Base-by-base conservation (phyloP, 169 alveolate genomes). In the Babesia ovis region DNA sequence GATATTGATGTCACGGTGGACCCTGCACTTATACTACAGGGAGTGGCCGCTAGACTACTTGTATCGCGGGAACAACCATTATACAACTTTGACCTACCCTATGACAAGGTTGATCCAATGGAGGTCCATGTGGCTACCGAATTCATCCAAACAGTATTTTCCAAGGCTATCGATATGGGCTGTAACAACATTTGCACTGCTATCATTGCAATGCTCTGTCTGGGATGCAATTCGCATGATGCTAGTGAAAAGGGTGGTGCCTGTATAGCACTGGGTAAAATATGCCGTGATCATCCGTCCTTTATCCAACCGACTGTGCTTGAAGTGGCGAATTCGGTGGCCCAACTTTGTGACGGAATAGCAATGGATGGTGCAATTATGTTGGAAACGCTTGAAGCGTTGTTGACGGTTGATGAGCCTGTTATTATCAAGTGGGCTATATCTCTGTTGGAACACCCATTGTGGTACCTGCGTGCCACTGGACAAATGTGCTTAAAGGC, bases 221-320 rank as follows among this genome's bases (percentile, higher is more conserved):
- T 68, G 14, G 60, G 50, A 8, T 68, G 79, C 34, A 68, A 68
- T 35, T 68, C 79, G 32, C 56, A 68, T 25, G 55, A 68, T 16
- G 3, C 27, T 20, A 4, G 43, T 20, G 23, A 31, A 4, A 57
- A 57, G 25, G 27, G 27, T 5, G 79, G 79, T 23, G 54, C 69
- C 29, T 68, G 79, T 25, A 35, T 22, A 37, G 70, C 69, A 3
- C 56, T 68, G 31, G 69, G 58, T 16, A 32, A 41, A 22, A 39
- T 68, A 8, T 68, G 70, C 34, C 35, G 25, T 2, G 69, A 68
- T 18, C 57, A 68, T 27, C 69, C 79, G 25, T 31, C 2, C 4
- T 18, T 68, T 34, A 35, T 68, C 50, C 11, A 68, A 39, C 79
- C 79, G 4, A 20, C 22, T 16, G 56, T 68, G 23, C 55, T 42